These are phyloP conservation scores for Nitzschia sp. DNA, from an alignment of 108 stramenopile species.

Conservation along the genomic window DNA sequence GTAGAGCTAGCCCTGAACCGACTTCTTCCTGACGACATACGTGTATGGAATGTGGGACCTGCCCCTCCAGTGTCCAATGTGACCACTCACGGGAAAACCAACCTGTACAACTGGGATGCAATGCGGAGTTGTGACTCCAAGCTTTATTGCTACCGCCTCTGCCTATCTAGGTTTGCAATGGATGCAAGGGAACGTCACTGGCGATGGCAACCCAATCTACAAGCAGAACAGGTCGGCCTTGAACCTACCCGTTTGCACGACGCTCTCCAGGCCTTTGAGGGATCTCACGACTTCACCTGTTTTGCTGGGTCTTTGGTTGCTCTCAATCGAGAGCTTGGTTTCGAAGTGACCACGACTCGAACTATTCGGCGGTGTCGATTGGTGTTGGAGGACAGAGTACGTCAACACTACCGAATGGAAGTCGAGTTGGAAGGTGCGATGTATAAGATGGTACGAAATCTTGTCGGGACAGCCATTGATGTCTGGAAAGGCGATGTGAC, in stretches of 20 bases:
- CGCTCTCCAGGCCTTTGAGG: slow-evolving; percentile 59
- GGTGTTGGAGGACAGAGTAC: slow-evolving; percentile 40
- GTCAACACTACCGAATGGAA: slow-evolving; percentile 61
- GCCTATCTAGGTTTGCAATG: slow-evolving; percentile 43
- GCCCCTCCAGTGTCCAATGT: slow-evolving; percentile 28
- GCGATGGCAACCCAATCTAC: slow-evolving; percentile 55
- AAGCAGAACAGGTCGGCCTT: slow-evolving; percentile 1
- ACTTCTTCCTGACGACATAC: slow-evolving; percentile 62
- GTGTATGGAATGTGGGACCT: slow-evolving; percentile 45
- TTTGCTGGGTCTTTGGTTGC: slow-evolving; percentile 78
- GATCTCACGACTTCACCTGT: slow-evolving; percentile 74
- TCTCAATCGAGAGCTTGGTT: slow-evolving; percentile 42
- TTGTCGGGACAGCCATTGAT: slow-evolving; percentile 81
- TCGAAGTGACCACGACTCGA: slow-evolving; percentile 49
- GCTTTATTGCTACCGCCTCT: slow-evolving; percentile 76
- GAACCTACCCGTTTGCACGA: slow-evolving; percentile 41
- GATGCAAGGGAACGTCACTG: slow-evolving; percentile 64
- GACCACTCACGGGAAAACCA: slow-evolving; percentile 9
- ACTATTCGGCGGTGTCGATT: slow-evolving; percentile 62
- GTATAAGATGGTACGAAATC: slow-evolving; percentile 87
- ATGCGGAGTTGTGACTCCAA: slow-evolving; percentile 59
- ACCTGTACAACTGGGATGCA: slow-evolving; percentile 58
- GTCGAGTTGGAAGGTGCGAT: slow-evolving; percentile 72
- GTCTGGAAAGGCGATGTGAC: slow-evolving; percentile 48
- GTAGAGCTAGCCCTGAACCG: slow-evolving; percentile 59